Percentiles rank a stretch among this genome's conserved stretches.
Evolutionary conservation across 2,329 filamentous ascomycete species (phyloP).

Genomic region (Botrytis fragariae): DNA sequence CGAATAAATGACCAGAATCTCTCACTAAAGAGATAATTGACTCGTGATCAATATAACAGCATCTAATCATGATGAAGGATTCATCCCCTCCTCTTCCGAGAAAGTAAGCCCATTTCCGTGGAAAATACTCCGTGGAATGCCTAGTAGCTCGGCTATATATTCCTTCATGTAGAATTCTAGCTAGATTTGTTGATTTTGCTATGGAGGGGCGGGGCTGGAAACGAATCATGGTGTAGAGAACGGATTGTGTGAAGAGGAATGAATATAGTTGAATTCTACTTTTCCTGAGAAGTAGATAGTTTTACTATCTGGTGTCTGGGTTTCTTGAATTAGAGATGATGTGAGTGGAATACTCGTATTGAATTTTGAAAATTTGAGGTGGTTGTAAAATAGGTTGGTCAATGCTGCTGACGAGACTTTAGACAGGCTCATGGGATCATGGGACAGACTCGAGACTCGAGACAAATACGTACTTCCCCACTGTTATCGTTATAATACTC

Average conservation of each 20-base stretch:
- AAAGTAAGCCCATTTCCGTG: conserved; percentile 30
- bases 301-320: too few species aligned
- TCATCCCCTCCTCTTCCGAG: neutral
- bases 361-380: neutral
- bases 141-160: conserved; percentile 26
- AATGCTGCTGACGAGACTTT: neutral
- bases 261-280: neutral
- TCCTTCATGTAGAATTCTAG: conserved; percentile 23
- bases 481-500: neutral
- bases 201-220: too few species aligned
- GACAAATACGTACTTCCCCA: neutral
- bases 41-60: neutral
- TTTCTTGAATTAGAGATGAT: neutral
- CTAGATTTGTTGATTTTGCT: neutral
- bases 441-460: too few species aligned
- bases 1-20: neutral
- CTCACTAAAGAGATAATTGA: conserved; percentile 10
- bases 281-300: neutral
- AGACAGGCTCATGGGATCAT: too few species aligned
- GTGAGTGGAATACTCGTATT: neutral
- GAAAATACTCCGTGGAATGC: conserved; percentile 20
- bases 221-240: neutral
- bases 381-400: neutral
- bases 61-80: neutral
- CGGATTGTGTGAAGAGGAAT: neutral